A percentile compares a stretch with the other conserved stretches of the same genome.
Conservation (phyloP, 2,329 filamentous ascomycete genomes). For the Cercospora sp. region DNA sequence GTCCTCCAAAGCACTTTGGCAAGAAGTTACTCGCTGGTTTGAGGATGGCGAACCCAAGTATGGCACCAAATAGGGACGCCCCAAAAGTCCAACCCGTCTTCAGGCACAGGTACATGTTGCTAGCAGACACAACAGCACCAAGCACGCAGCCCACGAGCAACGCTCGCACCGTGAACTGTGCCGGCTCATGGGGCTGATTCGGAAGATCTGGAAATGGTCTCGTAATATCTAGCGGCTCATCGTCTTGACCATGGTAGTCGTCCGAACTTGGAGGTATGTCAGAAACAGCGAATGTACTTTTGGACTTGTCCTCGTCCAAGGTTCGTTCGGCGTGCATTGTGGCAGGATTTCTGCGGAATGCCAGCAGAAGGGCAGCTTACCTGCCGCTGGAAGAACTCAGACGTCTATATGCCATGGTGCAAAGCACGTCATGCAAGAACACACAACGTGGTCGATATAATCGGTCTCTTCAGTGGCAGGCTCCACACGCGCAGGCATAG, state of each 20-base stretch:
- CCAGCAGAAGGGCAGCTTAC: not conserved
- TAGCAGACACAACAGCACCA: constrained; percentile 61
- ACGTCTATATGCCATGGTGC: constrained; percentile 8
- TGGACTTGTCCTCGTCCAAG: not conserved
- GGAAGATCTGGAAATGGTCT: constrained; percentile 17
- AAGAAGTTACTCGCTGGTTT: constrained; percentile 32
- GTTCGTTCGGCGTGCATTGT: not conserved
- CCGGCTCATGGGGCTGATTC: constrained; percentile 15
- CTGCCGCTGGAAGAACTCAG: constrained; percentile 3
- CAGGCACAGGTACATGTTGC: constrained; percentile 61
- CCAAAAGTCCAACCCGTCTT: constrained; percentile 48
- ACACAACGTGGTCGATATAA: constrained; percentile 3
- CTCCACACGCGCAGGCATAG: constrained; percentile 5
- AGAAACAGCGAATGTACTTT: constrained; percentile 4
- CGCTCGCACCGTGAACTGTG: constrained; percentile 54
- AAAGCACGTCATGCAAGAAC: constrained; percentile 8
- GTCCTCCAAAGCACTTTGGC: constrained; percentile 47
- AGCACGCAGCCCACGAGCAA: constrained; percentile 57
- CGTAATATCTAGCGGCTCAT: constrained; percentile 14
- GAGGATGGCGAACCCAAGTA: constrained; percentile 56
- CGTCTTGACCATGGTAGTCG: not conserved
- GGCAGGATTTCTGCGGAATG: not conserved
- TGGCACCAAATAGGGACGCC: constrained; percentile 44
- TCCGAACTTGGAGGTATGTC: not conserved
- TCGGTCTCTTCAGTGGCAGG: not conserved